These are phyloP conservation scores for Millerozyma acaciae DNA, from an alignment of 805 yeast genomes.

Conservation along the genomic window DNA sequence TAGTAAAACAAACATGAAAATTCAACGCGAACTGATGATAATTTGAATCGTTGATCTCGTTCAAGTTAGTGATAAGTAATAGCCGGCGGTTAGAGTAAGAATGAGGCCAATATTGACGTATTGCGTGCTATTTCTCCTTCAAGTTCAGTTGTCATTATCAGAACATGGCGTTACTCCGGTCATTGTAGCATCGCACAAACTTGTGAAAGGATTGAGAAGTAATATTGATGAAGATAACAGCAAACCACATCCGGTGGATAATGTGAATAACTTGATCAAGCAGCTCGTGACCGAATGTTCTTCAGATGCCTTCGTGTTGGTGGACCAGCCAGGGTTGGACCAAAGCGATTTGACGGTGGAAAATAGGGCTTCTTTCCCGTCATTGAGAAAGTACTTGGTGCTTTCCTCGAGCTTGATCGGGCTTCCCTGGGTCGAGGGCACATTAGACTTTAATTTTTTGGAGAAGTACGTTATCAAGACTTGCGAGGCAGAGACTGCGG, in stretches of 20 bases:
- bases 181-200: constrained; percentile 36
- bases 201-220: constrained; percentile 27
- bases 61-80: too few species aligned
- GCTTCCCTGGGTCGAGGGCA: constrained; percentile 47
- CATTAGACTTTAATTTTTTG: constrained; percentile 41
- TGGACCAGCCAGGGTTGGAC: constrained; percentile 38
- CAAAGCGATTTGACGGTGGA: constrained; percentile 23
- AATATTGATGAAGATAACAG: constrained; percentile 19
- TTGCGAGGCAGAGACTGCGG: constrained; percentile 50
- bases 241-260: constrained; percentile 17
- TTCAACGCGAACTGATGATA: too few species aligned
- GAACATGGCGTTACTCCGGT: constrained; percentile 36
- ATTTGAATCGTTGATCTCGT: too few species aligned
- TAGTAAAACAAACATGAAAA: too few species aligned
- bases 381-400: constrained; percentile 47
- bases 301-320: constrained; percentile 34
- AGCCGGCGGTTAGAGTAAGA: too few species aligned
- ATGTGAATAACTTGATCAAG: constrained; percentile 33
- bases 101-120: too few species aligned
- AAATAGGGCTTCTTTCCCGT: constrained; percentile 41
- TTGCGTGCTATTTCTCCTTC: too few species aligned
- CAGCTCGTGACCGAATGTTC: constrained; percentile 35
- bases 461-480: constrained; percentile 39
- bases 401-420: constrained; percentile 60
- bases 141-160: not conserved